Evolutionary conservation across 352 stramenopile species (phyloP), one percentile per base, ranked within the genome.

Genomic region (Globisporangium takayamanum): DNA sequence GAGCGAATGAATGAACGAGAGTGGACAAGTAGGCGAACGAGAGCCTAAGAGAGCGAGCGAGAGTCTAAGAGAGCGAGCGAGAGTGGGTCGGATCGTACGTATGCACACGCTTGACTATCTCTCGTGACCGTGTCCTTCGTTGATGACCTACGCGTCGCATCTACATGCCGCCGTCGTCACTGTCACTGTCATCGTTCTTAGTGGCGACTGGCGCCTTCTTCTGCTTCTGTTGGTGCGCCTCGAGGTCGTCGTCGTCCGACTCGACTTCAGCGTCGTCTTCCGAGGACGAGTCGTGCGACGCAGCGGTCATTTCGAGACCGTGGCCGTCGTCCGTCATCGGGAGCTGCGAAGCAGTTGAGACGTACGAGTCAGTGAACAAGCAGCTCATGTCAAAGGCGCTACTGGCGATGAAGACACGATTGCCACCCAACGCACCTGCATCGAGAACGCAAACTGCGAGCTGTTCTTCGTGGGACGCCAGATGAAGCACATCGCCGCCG

Each of bases 401-500:
- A 22, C 22, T 22, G 22, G 22, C 22, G 22, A 1, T 11, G 11
- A 61, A 51, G 20, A 22, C 55, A 50, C n/a, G 44, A 5, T 2
- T 44, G 16, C 22, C 22, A 22, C 22, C 22, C 22, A n/a, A 28
- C 70, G 28, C 69, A 87, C 77, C 75, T 88, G 84, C 70, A 90
- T 92, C 15, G 85, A 93, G 61, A 87, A 92, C 28, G 85, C 85
- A 68, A 89, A 89, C 63, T 93, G 83, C 18, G 85, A 93, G 54
- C 79, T 91, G 63, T 86, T 91, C 57, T 88, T 71, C 0, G 84
- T 94, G 3, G 89, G 89, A 14, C 87, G 79, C 89, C 89, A 97
- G 57, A 97, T 96, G 57, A 92, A 72, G 57, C 86, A 90, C 79
- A 97, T 95, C 1, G 89, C 84, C 14, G 81, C 70, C 55, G 88